phyloP scores from a whole-genome alignment of 2,329 filamentous ascomycete species.

The Trichoderma simmonsii region DNA sequence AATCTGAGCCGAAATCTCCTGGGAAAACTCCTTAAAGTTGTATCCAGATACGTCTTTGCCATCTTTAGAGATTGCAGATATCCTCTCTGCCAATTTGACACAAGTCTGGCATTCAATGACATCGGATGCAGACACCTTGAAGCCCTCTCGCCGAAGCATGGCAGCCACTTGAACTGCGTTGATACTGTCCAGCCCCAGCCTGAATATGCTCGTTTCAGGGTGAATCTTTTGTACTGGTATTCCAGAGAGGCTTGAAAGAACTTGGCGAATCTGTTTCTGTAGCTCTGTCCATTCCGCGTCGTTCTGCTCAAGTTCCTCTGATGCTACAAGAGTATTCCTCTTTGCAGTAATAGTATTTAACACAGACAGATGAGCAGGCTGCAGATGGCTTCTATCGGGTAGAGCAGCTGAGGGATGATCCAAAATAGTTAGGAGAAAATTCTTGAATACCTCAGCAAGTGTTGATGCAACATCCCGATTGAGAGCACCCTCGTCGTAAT shows the following conservation, averaged over 20 bases:
- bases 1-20: conserved; percentile 31
- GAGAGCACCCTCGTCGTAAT: conserved; percentile 53
- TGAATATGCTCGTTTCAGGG: conserved; percentile 70
- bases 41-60: conserved; percentile 25
- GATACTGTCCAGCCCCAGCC: conserved; percentile 89
- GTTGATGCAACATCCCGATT: conserved; percentile 27
- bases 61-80: conserved; percentile 22
- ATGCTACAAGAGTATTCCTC: conserved; percentile 22
- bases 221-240: conserved; percentile 49
- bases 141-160: conserved; percentile 57
- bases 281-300: conserved; percentile 45
- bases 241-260: conserved; percentile 58
- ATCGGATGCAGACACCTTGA: conserved; percentile 63
- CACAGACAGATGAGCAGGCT: conserved; percentile 20
- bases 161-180: conserved; percentile 76
- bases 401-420: conserved; percentile 28
- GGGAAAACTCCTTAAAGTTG: conserved; percentile 41
- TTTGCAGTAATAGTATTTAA: conserved; percentile 26
- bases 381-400: conserved; percentile 23
- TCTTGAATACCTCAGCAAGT: conserved; percentile 33
- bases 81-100: conserved; percentile 36
- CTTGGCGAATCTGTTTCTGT: conserved; percentile 52
- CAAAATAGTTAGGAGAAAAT: conserved; percentile 28
- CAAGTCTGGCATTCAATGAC: conserved; percentile 63
- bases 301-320: not conserved